Evolutionary conservation across 331 rosid genomes (phyloP).

Genomic region (Telfairia occidentalis): DNA sequence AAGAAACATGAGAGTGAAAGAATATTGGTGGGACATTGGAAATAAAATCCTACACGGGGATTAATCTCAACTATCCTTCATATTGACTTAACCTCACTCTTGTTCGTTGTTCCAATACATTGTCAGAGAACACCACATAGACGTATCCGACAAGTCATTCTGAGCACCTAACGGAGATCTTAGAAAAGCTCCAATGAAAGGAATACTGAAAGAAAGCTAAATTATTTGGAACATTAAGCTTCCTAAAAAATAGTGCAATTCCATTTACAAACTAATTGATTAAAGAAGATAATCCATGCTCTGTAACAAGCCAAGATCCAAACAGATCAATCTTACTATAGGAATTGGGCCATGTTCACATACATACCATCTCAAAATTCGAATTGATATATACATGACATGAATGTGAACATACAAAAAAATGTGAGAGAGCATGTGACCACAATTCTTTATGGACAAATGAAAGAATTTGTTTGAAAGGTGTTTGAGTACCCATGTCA

Average conservation of each 20-base stretch:
- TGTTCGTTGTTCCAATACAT: background rate
- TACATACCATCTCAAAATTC: background rate
- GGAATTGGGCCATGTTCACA: background rate
- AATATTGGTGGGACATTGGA: background rate
- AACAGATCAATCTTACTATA: background rate
- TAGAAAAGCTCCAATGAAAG: background rate
- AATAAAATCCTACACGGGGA: background rate
- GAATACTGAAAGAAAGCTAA: background rate
- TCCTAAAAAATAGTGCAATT: background rate
- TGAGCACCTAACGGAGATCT: background rate
- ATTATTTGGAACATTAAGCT: background rate
- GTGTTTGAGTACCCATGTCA: slow-evolving; percentile 65
- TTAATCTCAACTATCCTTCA: background rate
- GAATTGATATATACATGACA: background rate
- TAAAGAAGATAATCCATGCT: background rate
- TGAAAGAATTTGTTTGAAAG: background rate
- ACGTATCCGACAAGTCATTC: background rate
- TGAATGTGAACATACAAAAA: background rate
- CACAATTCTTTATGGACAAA: background rate
- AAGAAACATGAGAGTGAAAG: background rate
- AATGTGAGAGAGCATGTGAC: background rate
- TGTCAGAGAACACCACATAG: background rate
- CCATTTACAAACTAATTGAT: background rate
- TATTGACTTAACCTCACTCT: background rate
- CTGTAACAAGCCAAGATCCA: background rate